Evolutionary conservation across 176 grass and related monocot species (phyloP).

Genomic region (Juncus effusus): DNA sequence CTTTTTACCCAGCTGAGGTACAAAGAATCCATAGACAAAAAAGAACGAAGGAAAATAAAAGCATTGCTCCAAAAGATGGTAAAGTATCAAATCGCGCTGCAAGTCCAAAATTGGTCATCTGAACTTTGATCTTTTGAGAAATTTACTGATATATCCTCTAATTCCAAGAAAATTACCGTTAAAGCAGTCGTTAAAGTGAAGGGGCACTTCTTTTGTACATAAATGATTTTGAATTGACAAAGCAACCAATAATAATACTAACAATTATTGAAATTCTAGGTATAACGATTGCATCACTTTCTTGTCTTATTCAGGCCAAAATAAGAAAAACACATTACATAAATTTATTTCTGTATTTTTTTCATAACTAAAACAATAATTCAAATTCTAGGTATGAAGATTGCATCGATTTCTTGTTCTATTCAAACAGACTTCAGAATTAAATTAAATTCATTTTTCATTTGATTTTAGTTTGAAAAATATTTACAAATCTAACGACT

Average conservation of each 20-base stretch:
- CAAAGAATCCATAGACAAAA: slow-evolving; percentile 12
- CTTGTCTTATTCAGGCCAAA: slow-evolving; percentile 6
- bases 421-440: background rate
- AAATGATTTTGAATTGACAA: slow-evolving; percentile 24
- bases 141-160: background rate
- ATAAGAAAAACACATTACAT: too few species aligned
- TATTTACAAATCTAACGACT: too few species aligned
- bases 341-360: too few species aligned
- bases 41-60: slow-evolving; percentile 18
- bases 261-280: background rate
- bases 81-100: slow-evolving; percentile 37
- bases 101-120: background rate
- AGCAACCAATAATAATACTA: slow-evolving; percentile 1
- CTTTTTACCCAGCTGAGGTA: slow-evolving; percentile 14
- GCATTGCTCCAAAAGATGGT: slow-evolving; percentile 42
- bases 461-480: too few species aligned
- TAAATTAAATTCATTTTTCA: too few species aligned
- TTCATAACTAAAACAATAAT: slow-evolving; percentile 9
- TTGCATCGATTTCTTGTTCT: slow-evolving; percentile 21
- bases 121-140: slow-evolving; percentile 13
- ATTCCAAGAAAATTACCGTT: slow-evolving; percentile 27
- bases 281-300: slow-evolving; percentile 15
- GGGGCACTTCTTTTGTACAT: background rate
- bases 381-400: background rate
- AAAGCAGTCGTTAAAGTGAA: slow-evolving; percentile 10